Evolutionary conservation across 2,329 filamentous ascomycete genomes (phyloP).

Genomic region (Trichoderma semiorbis): DNA sequence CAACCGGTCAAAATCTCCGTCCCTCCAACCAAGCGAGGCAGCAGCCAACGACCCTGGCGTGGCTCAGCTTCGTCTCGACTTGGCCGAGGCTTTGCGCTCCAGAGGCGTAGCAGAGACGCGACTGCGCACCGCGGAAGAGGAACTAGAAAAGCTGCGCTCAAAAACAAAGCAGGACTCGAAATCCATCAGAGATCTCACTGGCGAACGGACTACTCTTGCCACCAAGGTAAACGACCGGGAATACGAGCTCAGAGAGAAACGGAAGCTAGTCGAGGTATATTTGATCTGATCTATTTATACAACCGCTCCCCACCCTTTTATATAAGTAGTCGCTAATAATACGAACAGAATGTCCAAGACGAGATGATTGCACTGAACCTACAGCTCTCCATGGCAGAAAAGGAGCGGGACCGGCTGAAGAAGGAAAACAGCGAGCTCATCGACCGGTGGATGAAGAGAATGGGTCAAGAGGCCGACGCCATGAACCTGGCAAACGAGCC

Average conservation of each 20-base stretch:
- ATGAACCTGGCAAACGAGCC: slow-evolving; percentile 70
- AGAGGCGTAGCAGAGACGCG: slow-evolving; percentile 65
- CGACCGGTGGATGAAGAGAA: slow-evolving; percentile 85
- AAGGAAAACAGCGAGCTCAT: slow-evolving; percentile 86
- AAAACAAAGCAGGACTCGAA: slow-evolving; percentile 58
- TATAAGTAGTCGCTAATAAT: slow-evolving; percentile 17
- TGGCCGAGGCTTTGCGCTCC: slow-evolving; percentile 73
- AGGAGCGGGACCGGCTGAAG: slow-evolving; percentile 67
- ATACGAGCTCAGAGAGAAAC: slow-evolving; percentile 80
- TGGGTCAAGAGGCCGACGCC: slow-evolving; percentile 79
- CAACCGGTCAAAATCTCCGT: slow-evolving; percentile 20
- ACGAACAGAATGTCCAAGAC: slow-evolving; percentile 72
- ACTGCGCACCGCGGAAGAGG: slow-evolving; percentile 58
- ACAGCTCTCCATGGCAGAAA: slow-evolving; percentile 81
- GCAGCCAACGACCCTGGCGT: slow-evolving; percentile 33
- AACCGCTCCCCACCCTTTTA: neutral
- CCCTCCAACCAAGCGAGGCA: slow-evolving; percentile 20
- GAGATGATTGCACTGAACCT: slow-evolving; percentile 86
- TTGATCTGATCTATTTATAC: neutral
- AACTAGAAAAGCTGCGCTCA: slow-evolving; percentile 61
- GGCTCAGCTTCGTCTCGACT: slow-evolving; percentile 61
- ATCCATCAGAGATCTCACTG: slow-evolving; percentile 58
- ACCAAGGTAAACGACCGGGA: slow-evolving; percentile 74
- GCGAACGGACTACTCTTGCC: slow-evolving; percentile 59
- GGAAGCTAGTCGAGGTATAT: slow-evolving; percentile 70